A percentile compares a stretch with the other conserved stretches of the same genome.
phyloP scores from a whole-genome alignment of 2,329 filamentous ascomycete genomes.

The Metarhizium anisopliae region DNA sequence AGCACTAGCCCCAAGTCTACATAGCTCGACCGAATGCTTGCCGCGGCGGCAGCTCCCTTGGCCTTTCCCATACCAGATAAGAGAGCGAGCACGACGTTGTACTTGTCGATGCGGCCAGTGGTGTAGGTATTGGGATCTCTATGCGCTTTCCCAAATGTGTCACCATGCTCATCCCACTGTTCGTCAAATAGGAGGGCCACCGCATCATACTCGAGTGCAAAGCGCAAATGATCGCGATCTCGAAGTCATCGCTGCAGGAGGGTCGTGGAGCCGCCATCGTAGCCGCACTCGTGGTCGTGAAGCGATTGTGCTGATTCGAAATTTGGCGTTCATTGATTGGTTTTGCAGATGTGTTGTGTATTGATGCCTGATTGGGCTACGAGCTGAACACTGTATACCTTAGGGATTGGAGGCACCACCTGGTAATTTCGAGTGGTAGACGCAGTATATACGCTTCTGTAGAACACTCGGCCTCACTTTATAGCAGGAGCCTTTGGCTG shows the following conservation, averaged over 20 bases:
- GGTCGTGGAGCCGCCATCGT: not conserved
- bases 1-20: constrained; percentile 20
- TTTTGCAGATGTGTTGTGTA: too few species aligned
- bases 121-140: constrained; percentile 11
- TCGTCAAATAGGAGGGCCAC: constrained; percentile 9
- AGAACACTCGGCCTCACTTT: too few species aligned
- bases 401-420: not conserved
- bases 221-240: constrained; percentile 9
- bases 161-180: constrained; percentile 7
- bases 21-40: constrained; percentile 23
- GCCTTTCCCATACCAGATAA: constrained; percentile 16
- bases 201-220: constrained; percentile 7
- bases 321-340: not conserved
- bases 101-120: constrained; percentile 14
- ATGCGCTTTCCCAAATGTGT: constrained; percentile 1
- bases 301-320: not conserved
- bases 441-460: too few species aligned
- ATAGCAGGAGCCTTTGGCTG: too few species aligned
- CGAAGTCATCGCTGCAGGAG: constrained; percentile 1
- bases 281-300: not conserved
- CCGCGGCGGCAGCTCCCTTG: constrained; percentile 16
- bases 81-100: constrained; percentile 17
- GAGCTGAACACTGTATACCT: not conserved
- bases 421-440: too few species aligned
- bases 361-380: too few species aligned